Base-by-base conservation (phyloP, 495 filamentous ascomycete species). In the Xylaria curta region DNA sequence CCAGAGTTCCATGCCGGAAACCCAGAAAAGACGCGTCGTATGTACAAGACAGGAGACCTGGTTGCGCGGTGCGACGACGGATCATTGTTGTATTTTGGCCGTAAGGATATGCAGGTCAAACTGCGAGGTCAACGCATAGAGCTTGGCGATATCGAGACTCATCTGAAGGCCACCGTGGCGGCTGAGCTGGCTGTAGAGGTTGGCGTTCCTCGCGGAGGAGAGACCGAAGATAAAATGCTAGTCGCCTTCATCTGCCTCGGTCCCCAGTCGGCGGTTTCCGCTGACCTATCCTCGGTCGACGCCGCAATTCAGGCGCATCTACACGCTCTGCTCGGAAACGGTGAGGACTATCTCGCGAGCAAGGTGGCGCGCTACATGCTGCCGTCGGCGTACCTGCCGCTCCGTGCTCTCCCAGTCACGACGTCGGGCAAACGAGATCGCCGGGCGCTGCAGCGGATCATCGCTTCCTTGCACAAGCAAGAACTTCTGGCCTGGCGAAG, bases 21-120 rank as follows among this genome's bases (percentile, higher is more conserved):
- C n/a, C 19, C 26, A 12, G 26, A 33, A 33, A 31, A 36, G 69
- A 28, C 26, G 21, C 42, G 44, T 3, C 64, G 64, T 28, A 51
- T 71, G 42, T 72, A 72, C 21, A 47, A 56, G 47, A 72, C 70
- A 4, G 70, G 70, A 4, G 70, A 72, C 36, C 70, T 72, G 31
- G 62, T 64, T 33, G n/a, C 42, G 49, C 56, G 62, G 26, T 53
- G 56, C 24, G 26, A 65, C 12, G 72, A 80, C 68, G 79, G 79
- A 21, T 72, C 69, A 10, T 33, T 81, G 3, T 49, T 68, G 7
- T 80, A 70, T 54, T 51, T 71, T 44, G 76, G 76, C 24, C 73
- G 79, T 12, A 67, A 66, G 21, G 70, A 72, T 62, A 65, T 31
- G 31, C 70, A 72, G 47, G 36, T 72, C 19, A 72, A 72, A 38